Evolutionary conservation across 2,329 filamentous ascomycete species (phyloP).

Genomic region (Diaporthe vexans): DNA sequence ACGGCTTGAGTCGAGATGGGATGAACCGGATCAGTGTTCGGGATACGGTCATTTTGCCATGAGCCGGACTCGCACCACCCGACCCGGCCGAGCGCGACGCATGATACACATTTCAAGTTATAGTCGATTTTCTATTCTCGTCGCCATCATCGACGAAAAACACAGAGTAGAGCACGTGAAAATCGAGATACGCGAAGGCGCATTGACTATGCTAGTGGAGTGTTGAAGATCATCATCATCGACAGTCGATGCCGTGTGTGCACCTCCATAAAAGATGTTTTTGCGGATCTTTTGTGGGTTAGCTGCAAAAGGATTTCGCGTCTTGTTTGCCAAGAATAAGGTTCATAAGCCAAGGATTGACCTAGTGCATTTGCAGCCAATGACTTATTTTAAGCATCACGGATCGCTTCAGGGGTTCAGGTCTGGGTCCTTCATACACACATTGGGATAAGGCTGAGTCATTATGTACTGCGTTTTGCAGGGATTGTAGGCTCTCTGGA

Average conservation of each 20-base stretch:
- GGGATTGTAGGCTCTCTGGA: constrained; percentile 8
- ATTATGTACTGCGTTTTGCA: not conserved
- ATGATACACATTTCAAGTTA: not conserved
- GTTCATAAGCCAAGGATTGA: constrained; percentile 22
- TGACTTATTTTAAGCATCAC: constrained; percentile 21
- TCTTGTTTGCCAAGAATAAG: not conserved
- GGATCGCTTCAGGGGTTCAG: constrained; percentile 23
- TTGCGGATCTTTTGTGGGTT: constrained; percentile 17
- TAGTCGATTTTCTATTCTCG: constrained; percentile 2
- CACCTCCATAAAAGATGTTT: not conserved
- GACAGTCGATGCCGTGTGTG: not conserved
- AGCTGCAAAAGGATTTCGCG: not conserved
- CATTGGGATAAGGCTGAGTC: constrained; percentile 1
- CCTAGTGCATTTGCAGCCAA: not conserved
- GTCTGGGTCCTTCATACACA: not conserved
- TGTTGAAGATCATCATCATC: constrained; percentile 10
- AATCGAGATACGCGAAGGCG: constrained; percentile 6
- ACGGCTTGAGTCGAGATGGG: constrained; percentile 25
- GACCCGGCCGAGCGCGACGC: not conserved
- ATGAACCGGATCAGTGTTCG: constrained; percentile 7
- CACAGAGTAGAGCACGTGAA: not conserved
- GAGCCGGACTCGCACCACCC: not conserved
- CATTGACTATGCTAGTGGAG: not conserved
- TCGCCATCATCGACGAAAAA: not conserved
- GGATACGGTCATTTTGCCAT: not conserved